Conservation (phyloP, 2,329 filamentous ascomycete species). For the Anthostomella pinea region DNA sequence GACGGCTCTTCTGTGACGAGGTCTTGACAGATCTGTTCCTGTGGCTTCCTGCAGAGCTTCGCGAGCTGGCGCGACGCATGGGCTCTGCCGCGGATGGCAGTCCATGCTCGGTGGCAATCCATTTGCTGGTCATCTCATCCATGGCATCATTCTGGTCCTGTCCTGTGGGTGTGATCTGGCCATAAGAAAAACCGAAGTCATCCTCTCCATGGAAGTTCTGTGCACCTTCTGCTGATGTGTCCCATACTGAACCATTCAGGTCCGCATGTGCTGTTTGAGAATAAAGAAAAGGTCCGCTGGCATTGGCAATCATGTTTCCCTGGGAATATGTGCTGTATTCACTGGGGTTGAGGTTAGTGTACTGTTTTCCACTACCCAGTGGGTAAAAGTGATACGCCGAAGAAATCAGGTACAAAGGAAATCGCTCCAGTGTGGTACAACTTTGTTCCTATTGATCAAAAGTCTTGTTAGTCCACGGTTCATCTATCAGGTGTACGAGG, state of each 20-base stretch:
- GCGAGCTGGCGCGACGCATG: slow-evolving; percentile 45
- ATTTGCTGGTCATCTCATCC: slow-evolving; percentile 48
- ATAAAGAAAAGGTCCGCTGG: slow-evolving; percentile 55
- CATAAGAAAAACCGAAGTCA: slow-evolving; percentile 53
- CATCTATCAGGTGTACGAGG: slow-evolving; percentile 8
- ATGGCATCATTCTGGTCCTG: slow-evolving; percentile 45
- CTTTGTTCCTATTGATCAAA: slow-evolving; percentile 51
- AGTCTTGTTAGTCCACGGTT: slow-evolving; percentile 34
- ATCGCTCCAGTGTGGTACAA: slow-evolving; percentile 45
- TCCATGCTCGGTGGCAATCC: slow-evolving; percentile 39
- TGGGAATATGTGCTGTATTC: slow-evolving; percentile 54
- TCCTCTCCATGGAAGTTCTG: slow-evolving; percentile 60
- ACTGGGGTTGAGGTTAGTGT: slow-evolving; percentile 56
- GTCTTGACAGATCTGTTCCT: slow-evolving; percentile 43
- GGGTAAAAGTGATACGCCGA: slow-evolving; percentile 26
- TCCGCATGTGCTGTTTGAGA: slow-evolving; percentile 60
- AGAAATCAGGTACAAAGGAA: slow-evolving; percentile 34
- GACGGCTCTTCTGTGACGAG: slow-evolving; percentile 40
- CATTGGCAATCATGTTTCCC: slow-evolving; percentile 47
- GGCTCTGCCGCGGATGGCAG: slow-evolving; percentile 39
- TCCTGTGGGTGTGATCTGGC: slow-evolving; percentile 52
- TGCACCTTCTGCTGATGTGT: slow-evolving; percentile 55
- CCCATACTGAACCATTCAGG: slow-evolving; percentile 55
- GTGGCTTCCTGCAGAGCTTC: slow-evolving; percentile 44
- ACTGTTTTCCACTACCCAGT: slow-evolving; percentile 45